Evolutionary conservation across 1,284 basidiomycete genomes (phyloP), one percentile per base, ranked within the genome.

Genomic region (Pholiota adiposa): DNA sequence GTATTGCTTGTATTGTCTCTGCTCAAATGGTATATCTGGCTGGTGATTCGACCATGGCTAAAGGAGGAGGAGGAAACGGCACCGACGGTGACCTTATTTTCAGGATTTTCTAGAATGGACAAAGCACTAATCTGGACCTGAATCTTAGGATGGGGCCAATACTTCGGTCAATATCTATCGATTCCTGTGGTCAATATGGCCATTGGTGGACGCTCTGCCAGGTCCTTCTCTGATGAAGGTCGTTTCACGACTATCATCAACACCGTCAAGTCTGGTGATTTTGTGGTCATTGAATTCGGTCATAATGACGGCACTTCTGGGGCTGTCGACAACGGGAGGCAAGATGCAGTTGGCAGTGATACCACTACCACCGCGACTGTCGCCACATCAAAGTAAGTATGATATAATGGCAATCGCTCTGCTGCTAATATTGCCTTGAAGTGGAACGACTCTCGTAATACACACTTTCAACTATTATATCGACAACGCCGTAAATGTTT

Each of bases 21-120:
- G 69, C 67, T 2, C 73, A 75, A 59, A 78, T 75, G 4, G 71
- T 83, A 4, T 80, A 79, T 61, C 68, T 82, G n/a, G 79, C 80
- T 3, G 82, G 81, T 4, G 80, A 81, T 61, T 78, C 77, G 7
- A 83, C 81, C 5, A 79, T 79, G 78, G 78, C 78, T 4, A 67
- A 64, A 21, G 63, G 63, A 25, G 63, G 65, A 56, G 70, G 70
- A 12, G 76, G 77, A 36, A 73, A 69, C 34, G 74, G 76, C 14
- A 73, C 72, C 14, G 73, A 75, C 38, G 75, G 74, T 70, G 36
- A 19, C 51, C n/a, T 18, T 29, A 21, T 27, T 9, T 21, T n/a
- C n/a, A n/a, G n/a, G n/a, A 11, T 43, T 34, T 18, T 51, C n/a
- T 27, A 21, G 6, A 51, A 25, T 18, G 23, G 6, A 19, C 16